Conservation (phyloP, 345 rosid species). For the Reutealis trisperma region DNA sequence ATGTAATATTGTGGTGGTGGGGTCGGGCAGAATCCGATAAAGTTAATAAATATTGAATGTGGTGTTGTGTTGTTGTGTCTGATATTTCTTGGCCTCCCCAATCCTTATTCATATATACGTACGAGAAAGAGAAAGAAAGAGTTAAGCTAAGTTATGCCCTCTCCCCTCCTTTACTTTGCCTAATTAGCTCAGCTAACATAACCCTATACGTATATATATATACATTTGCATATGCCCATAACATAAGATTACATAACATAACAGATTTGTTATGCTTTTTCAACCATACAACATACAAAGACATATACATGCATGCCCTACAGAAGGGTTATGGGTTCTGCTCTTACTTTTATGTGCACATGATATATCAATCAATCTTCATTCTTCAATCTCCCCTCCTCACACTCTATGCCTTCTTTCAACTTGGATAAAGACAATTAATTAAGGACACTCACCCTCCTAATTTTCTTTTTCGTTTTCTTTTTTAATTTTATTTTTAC, state of each 20-base stretch:
- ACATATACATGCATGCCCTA: not conserved
- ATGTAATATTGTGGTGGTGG: slow-evolving; percentile 6
- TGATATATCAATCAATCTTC: not conserved
- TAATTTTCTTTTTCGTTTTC: too few species aligned
- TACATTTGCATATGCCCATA: not conserved
- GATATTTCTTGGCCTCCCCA: slow-evolving; percentile 9
- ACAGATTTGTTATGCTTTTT: slow-evolving; percentile 13
- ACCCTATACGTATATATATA: not conserved
- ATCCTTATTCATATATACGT: not conserved
- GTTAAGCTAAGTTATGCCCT: not conserved
- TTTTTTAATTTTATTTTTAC: not conserved
- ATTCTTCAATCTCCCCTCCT: not conserved
- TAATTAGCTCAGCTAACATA: not conserved
- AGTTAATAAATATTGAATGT: slow-evolving; percentile 25
- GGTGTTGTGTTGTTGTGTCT: slow-evolving; percentile 5
- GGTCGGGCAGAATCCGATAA: slow-evolving; percentile 37
- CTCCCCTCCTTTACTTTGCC: too few species aligned
- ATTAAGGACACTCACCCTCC: too few species aligned
- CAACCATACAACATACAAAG: slow-evolving; percentile 9
- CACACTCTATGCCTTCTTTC: not conserved
- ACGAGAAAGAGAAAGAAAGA: too few species aligned
- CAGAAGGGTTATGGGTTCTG: slow-evolving; percentile 15
- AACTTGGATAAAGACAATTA: not conserved
- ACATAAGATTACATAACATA: not conserved
- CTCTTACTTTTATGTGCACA: not conserved